Conservation (phyloP, 73 alveolate species). For the Tetrahymena elliotti region DNA sequence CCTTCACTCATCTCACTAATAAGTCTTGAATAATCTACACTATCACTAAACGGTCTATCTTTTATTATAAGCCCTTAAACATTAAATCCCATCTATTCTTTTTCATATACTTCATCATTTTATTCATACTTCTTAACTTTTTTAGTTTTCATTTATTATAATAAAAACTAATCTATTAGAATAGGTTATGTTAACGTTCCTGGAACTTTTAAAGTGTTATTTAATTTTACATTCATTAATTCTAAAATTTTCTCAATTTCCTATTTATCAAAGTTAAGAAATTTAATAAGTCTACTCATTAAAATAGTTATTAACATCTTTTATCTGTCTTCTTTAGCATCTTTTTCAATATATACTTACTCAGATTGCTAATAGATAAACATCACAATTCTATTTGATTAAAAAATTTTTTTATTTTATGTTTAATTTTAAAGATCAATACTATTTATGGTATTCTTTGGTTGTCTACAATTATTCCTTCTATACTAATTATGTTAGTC, state of each 20-base stretch:
- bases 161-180: neutral
- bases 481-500: neutral
- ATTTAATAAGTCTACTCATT: neutral
- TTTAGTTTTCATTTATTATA: neutral
- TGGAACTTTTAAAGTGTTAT: neutral
- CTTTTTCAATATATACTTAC: neutral
- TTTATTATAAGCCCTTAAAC: neutral
- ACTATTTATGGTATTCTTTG: neutral
- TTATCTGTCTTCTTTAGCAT: neutral
- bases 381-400: neutral
- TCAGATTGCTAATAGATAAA: neutral
- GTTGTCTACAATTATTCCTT: neutral
- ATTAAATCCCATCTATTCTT: neutral
- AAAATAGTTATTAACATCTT: neutral
- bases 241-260: neutral
- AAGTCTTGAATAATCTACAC: neutral
- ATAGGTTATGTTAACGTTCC: neutral
- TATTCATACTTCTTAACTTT: neutral
- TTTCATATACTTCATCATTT: neutral
- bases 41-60: neutral
- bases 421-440: neutral
- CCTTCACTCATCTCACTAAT: neutral
- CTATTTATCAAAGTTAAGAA: neutral
- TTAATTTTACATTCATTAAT: neutral
- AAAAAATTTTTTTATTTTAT: too few species aligned